These are phyloP conservation scores for Arthrobotrys sphaeroides DNA, from an alignment of 2,329 filamentous ascomycete species.

Conservation along the genomic window DNA sequence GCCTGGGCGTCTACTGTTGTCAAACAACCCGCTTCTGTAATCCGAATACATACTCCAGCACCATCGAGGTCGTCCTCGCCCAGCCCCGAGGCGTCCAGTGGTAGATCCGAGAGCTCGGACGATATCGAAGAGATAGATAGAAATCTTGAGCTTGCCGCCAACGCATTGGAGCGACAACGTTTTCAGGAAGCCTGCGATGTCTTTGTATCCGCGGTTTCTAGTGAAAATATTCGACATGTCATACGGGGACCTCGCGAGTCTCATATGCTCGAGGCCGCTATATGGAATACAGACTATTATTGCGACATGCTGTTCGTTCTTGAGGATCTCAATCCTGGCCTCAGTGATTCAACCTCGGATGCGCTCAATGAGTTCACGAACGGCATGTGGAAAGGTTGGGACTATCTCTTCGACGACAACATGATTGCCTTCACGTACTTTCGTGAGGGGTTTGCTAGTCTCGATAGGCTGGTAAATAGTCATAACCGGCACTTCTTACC, in stretches of 20 bases:
- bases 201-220: background rate
- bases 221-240: slow-evolving; percentile 13
- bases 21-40: slow-evolving; percentile 21
- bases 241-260: slow-evolving; percentile 29
- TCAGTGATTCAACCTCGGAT: slow-evolving; percentile 29
- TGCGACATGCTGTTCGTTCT: slow-evolving; percentile 24
- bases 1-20: slow-evolving; percentile 29
- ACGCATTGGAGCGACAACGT: background rate
- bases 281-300: slow-evolving; percentile 35
- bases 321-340: slow-evolving; percentile 16
- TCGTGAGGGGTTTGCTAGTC: slow-evolving; percentile 23
- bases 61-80: background rate
- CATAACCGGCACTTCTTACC: slow-evolving; percentile 34
- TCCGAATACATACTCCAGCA: slow-evolving; percentile 19
- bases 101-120: slow-evolving; percentile 5
- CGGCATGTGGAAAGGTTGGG: slow-evolving; percentile 39
- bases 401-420: slow-evolving; percentile 59
- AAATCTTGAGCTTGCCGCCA: background rate
- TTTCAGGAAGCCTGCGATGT: slow-evolving; percentile 21
- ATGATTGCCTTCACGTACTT: slow-evolving; percentile 32
- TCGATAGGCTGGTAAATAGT: slow-evolving; percentile 2
- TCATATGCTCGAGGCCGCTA: slow-evolving; percentile 22
- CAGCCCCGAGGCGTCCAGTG: background rate
- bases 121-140: background rate
- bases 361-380: slow-evolving; percentile 34